phyloP scores from a whole-genome alignment of 257 asterid species.

The Primulina tabacum region DNA sequence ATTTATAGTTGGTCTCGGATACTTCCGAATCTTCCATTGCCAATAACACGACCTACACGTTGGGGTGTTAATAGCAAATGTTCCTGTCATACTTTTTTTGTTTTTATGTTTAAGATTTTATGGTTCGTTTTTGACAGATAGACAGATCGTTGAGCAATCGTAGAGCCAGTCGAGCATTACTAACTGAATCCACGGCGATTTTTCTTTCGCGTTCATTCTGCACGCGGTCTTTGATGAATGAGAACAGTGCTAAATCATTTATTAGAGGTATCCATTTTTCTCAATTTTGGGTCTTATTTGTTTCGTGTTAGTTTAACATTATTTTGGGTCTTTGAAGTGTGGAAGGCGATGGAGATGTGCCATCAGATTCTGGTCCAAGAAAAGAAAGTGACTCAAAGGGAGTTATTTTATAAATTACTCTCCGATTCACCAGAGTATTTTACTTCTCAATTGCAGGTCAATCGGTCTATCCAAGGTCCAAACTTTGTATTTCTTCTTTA shows the following conservation, averaged over 20 bases:
- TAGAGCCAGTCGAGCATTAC: slow-evolving; percentile 65
- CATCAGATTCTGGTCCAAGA: slow-evolving; percentile 65
- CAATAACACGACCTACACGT: no score
- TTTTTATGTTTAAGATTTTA: not conserved
- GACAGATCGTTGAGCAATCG: slow-evolving; percentile 68
- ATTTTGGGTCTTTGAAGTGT: slow-evolving; percentile 41
- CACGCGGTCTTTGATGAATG: slow-evolving; percentile 68
- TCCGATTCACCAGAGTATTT: slow-evolving; percentile 75
- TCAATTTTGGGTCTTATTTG: slow-evolving; percentile 2
- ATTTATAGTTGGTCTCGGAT: no score
- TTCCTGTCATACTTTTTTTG: not conserved
- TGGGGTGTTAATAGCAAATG: no score
- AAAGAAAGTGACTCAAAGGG: slow-evolving; percentile 90
- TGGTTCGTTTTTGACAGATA: slow-evolving; percentile 38
- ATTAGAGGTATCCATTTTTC: slow-evolving; percentile 54
- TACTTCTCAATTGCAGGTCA: slow-evolving; percentile 72
- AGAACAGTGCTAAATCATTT: slow-evolving; percentile 56
- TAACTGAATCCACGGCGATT: slow-evolving; percentile 58
- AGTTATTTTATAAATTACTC: slow-evolving; percentile 78
- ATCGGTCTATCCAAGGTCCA: slow-evolving; percentile 78
- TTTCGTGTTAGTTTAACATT: not conserved
- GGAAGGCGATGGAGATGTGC: slow-evolving; percentile 96
- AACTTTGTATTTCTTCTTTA: not conserved
- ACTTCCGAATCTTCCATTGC: no score
- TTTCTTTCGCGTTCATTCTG: slow-evolving; percentile 70